Conservation (phyloP, 2,329 filamentous ascomycete genomes). For the Diaporthe humulicola region DNA sequence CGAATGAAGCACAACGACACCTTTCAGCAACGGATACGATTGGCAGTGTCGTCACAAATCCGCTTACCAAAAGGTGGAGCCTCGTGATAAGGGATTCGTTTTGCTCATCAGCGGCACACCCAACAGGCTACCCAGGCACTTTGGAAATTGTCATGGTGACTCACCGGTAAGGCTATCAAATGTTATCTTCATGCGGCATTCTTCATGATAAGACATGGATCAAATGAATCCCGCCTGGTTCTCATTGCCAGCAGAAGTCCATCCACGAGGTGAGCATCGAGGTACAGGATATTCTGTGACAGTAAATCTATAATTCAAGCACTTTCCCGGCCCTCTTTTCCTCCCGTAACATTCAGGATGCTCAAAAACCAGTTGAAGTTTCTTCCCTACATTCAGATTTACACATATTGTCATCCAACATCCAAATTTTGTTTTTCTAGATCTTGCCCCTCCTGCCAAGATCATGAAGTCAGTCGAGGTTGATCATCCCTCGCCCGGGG, state of each 20-base stretch:
- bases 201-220: neutral
- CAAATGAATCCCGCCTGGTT: neutral
- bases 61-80: neutral
- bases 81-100: neutral
- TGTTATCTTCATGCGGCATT: neutral
- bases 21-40: neutral
- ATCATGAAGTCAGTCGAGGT: neutral
- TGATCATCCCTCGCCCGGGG: neutral
- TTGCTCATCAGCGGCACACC: neutral
- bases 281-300: neutral
- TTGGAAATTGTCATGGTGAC: neutral
- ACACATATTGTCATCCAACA: neutral
- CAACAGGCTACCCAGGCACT: neutral
- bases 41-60: neutral
- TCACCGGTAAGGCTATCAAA: neutral
- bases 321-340: neutral
- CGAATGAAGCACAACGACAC: neutral
- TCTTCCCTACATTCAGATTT: neutral
- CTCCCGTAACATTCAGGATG: neutral
- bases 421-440: neutral
- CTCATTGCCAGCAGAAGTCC: neutral
- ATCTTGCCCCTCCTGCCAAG: neutral
- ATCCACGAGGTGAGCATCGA: neutral
- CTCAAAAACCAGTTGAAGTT: neutral
- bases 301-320: neutral